Evolutionary conservation across 305 asterid genomes (phyloP).

Genomic region (Fraxinus albicans): DNA sequence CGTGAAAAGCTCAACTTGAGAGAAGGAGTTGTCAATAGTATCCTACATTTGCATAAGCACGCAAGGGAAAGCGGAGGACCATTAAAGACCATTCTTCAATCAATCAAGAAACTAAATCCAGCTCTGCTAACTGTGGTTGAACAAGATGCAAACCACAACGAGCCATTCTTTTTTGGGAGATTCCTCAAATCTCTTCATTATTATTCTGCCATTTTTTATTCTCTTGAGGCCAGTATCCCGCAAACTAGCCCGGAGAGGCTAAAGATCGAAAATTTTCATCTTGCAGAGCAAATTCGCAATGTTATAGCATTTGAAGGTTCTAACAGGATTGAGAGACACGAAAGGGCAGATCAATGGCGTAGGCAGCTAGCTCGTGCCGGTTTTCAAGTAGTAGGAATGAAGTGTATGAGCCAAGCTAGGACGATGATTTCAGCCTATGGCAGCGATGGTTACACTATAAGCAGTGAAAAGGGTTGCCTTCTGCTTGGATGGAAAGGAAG

Average conservation of each 20-base stretch:
- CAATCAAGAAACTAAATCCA: slow-evolving; percentile 48
- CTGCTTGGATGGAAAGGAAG: slow-evolving; percentile 74
- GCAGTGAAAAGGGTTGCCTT: slow-evolving; percentile 54
- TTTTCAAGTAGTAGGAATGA: slow-evolving; percentile 42
- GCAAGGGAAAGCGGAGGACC: slow-evolving; percentile 60
- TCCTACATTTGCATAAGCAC: slow-evolving; percentile 53
- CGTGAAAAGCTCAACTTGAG: slow-evolving; percentile 39
- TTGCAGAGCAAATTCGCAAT: slow-evolving; percentile 48
- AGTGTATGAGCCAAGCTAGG: slow-evolving; percentile 35
- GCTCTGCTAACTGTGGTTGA: slow-evolving; percentile 48
- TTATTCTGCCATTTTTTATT: slow-evolving; percentile 62
- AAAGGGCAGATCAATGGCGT: slow-evolving; percentile 67
- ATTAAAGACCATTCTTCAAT: slow-evolving; percentile 46
- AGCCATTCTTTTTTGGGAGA: slow-evolving; percentile 61
- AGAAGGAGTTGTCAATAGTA: slow-evolving; percentile 43
- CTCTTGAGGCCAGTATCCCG: slow-evolving; percentile 47
- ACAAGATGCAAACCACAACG: slow-evolving; percentile 70
- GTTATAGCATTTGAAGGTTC: slow-evolving; percentile 59
- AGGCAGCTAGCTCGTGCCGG: slow-evolving; percentile 57
- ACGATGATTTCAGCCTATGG: slow-evolving; percentile 40
- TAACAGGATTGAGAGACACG: slow-evolving; percentile 54
- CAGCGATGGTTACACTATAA: slow-evolving; percentile 46
- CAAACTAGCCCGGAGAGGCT: slow-evolving; percentile 36
- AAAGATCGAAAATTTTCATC: slow-evolving; percentile 45
- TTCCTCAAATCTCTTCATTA: slow-evolving; percentile 63